Evolutionary conservation across 2,329 filamentous ascomycete genomes (phyloP), one percentile per base, ranked within the genome.

Genomic region (Rhexocercosporidium sp.): DNA sequence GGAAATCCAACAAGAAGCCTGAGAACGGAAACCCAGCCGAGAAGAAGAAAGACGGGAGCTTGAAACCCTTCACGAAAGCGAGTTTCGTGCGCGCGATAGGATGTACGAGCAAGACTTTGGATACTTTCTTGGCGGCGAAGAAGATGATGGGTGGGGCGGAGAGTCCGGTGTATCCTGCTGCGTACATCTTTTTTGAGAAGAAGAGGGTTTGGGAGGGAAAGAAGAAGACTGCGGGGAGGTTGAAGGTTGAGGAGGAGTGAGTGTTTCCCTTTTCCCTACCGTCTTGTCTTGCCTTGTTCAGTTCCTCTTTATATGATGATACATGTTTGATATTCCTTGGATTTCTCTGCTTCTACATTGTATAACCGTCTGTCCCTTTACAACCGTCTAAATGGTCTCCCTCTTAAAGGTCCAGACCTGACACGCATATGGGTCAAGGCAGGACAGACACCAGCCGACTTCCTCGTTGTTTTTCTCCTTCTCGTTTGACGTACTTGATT

Each of bases 171-270:
- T 70, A 69, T 65, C 65, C 67, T 37, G 54, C 25, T 16, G 69
- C 69, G 3, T 70, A 70, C 59, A 51, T 27, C 47, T 70, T 70
- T 37, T 70, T 70, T 59, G 67, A 69, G 60, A 67, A 69, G 60
- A 70, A 69, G 62, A 66, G 69, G 20, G 56, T 70, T 14, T 69
- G 44, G 20, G 64, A 70, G 39, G 65, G 62, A 25, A 62, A 47
- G 62, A 64, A 67, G 64, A 70, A 70, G 67, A 65, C 60, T n/a
- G 31, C 22, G 29, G 31, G 27, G 31, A 63, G 64, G 34, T 29
- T 59, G 59, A 66, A 63, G 57, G 59, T 60, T 41, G 64, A 68
- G 44, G 27, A 41, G 16, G 63, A 70, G 68, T 70, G 62, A 66
- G 68, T 67, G 20, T 7, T 57, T 64, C 25, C 41, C 18, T 41